phyloP scores from a whole-genome alignment of 495 filamentous ascomycete species.

The Chaetomium tenue region DNA sequence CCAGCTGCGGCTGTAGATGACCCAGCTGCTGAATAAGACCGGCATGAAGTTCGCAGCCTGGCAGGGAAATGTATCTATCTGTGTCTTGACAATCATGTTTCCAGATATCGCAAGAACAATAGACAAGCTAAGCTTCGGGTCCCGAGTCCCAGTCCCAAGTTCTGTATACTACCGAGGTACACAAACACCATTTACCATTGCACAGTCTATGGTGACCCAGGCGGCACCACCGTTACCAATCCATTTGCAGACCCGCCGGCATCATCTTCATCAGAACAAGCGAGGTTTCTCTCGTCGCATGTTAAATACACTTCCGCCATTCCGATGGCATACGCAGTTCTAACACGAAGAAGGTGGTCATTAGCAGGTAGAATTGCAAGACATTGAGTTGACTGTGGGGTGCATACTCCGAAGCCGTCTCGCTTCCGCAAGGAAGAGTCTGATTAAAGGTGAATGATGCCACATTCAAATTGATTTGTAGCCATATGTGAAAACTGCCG shows the following conservation, averaged over 20 bases:
- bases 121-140: no score
- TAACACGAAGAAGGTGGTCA: neutral
- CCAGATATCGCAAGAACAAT: no score
- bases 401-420: neutral
- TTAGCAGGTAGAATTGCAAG: neutral
- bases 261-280: conserved; percentile 1
- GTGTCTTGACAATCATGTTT: no score
- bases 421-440: conserved; percentile 4
- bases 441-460: conserved; percentile 15
- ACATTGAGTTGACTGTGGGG: no score
- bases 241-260: neutral
- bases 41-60: no score
- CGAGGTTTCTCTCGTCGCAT: neutral
- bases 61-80: no score
- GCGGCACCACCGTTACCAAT: neutral
- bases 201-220: no score
- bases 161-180: no score
- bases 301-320: neutral
- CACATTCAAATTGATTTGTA: conserved; percentile 19
- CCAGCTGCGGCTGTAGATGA: no score
- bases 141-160: no score
- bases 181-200: no score
- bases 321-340: conserved; percentile 6
- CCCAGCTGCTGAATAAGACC: no score
- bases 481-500: conserved; percentile 14